Percentiles rank a stretch among this genome's conserved stretches.
These are phyloP conservation scores for Venturiaceae sp. DNA, from an alignment of 2,329 filamentous ascomycete genomes.

Conservation along the genomic window DNA sequence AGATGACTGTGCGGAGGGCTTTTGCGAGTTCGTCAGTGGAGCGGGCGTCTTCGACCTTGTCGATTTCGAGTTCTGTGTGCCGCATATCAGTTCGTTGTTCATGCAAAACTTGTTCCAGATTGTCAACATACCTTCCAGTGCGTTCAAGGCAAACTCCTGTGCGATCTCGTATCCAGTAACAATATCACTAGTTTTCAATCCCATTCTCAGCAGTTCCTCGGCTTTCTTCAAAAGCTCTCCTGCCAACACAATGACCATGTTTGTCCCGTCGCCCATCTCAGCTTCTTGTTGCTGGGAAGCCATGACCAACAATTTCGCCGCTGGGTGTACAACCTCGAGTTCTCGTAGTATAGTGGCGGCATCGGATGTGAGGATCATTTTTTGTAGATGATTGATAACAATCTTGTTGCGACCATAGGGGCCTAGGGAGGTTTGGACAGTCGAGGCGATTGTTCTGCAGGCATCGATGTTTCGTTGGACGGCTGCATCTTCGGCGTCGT, in stretches of 20 bases:
- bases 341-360: slow-evolving; percentile 95
- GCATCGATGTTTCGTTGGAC: slow-evolving; percentile 98
- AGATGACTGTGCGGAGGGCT: slow-evolving; percentile 89
- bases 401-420: slow-evolving; percentile 99
- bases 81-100: slow-evolving; percentile 2
- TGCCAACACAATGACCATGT: slow-evolving; percentile 90
- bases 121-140: slow-evolving; percentile 67
- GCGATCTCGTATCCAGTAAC: slow-evolving; percentile 93
- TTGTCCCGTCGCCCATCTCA: slow-evolving; percentile 98
- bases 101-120: no score
- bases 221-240: slow-evolving; percentile 95
- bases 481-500: slow-evolving; percentile 97
- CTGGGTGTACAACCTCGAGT: slow-evolving; percentile 95
- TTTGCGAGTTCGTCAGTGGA: slow-evolving; percentile 81
- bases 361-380: slow-evolving; percentile 98
- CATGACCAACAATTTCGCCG: slow-evolving; percentile 96
- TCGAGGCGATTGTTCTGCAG: slow-evolving; percentile 89
- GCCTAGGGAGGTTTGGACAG: slow-evolving; percentile 92
- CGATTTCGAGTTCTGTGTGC: slow-evolving; percentile 64
- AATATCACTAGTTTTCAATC: slow-evolving; percentile 96
- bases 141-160: slow-evolving; percentile 75
- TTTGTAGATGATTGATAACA: slow-evolving; percentile 98
- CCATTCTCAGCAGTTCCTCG: slow-evolving; percentile 92
- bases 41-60: slow-evolving; percentile 78
- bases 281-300: slow-evolving; percentile 97